Evolutionary conservation across 2,329 filamentous ascomycete species (phyloP).

Genomic region (Apiospora aurea): DNA sequence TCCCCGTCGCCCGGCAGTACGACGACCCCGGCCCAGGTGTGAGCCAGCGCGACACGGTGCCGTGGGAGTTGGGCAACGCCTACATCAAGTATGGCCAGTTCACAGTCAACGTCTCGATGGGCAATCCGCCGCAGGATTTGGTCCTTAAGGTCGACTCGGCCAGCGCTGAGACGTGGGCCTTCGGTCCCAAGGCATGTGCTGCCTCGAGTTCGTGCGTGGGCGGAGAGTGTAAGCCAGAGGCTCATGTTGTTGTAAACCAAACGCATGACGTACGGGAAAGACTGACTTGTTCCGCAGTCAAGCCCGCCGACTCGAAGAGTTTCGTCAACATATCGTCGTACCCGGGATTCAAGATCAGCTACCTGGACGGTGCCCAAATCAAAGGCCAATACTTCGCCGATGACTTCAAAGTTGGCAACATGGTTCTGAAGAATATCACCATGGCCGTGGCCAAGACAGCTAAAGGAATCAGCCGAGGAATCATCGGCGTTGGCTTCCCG

Average conservation of each 20-base stretch:
- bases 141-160: conserved; percentile 24
- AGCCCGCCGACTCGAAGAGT: conserved; percentile 4
- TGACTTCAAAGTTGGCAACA: conserved; percentile 19
- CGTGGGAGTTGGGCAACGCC: conserved; percentile 22
- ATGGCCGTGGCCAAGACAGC: conserved; percentile 34
- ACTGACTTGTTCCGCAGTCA: background rate
- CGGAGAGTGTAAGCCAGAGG: conserved; percentile 10
- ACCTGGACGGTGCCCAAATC: conserved; percentile 19
- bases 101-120: conserved; percentile 22
- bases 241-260: background rate
- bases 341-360: conserved; percentile 20
- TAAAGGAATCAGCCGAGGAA: background rate
- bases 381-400: conserved; percentile 22
- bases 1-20: conserved; percentile 1
- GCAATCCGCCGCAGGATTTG: conserved; percentile 22
- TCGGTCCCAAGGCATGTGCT: conserved; percentile 1
- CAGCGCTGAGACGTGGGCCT: conserved; percentile 23
- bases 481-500: conserved; percentile 25
- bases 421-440: conserved; percentile 31
- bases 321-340: conserved; percentile 17
- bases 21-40: background rate
- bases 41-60: background rate
- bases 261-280: background rate
- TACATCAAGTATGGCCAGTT: conserved; percentile 21
- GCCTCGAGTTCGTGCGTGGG: background rate